Evolutionary conservation across 345 rosid genomes (phyloP), one percentile per base, ranked within the genome.

Genomic region (Noccaea bulbosa): DNA sequence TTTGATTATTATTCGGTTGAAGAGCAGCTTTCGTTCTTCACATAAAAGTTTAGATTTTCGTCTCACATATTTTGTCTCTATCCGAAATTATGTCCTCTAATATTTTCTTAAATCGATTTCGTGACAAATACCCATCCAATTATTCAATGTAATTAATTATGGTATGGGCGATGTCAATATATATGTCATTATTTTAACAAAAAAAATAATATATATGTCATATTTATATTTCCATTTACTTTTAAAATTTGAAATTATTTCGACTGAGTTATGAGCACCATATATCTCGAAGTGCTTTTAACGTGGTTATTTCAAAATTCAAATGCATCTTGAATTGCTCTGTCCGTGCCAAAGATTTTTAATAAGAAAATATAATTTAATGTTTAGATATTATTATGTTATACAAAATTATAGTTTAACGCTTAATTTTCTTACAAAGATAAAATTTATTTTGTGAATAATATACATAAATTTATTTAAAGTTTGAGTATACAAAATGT

Each of bases 91-190:
- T 59, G 52, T 40, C 24, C 12, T 67, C 7, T 62, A 0, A 5
- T 40, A 73, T 39, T 48, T 12, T 66, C 54, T 73, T 47, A 57
- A 66, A 59, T 64, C 41, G 48, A 64, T 47, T 64, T 72, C 15
- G 43, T 66, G 52, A 40, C 60, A 73, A 55, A 46, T 72, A 49
- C 51, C 9, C 22, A 64, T 72, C 58, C 65, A 64, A 55, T 27
- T 63, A 63, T 46, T 53, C 40, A 63, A 54, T 35, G 52, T 35
- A 20, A 41, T 12, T 11, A 51, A 61, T 35, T 54, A n/a, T 14
- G 41, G 45, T 27, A 52, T 35, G 40, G 47, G 34, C 7, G 15
- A 40, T 20, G 44, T 32, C n/a, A 54, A 34, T 33, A 55, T 24
- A 22, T 22, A 22, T 22, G 24, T 22, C 24, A 22, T n/a, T n/a